Percentiles rank a stretch among this genome's conserved stretches.
These are phyloP conservation scores for Triticum timopheevii DNA, from an alignment of 176 grass and related monocot species.

Conservation along the genomic window DNA sequence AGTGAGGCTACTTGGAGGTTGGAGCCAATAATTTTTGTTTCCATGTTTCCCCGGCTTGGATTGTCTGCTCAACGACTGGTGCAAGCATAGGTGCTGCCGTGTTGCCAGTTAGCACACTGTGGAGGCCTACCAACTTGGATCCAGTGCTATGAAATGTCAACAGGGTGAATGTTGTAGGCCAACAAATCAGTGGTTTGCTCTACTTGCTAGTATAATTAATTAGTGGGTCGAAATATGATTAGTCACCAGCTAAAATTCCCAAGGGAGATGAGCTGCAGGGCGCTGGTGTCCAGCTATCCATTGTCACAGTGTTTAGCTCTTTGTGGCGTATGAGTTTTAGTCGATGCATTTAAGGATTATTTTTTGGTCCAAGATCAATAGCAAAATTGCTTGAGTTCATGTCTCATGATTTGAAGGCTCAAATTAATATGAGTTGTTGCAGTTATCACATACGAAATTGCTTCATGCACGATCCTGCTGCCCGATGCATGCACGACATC, in stretches of 20 bases:
- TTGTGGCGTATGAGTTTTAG: not conserved
- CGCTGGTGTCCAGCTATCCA: not conserved
- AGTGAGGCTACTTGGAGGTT: constrained; percentile 45
- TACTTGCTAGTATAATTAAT: not conserved
- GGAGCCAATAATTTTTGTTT: constrained; percentile 48
- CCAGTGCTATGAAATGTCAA: not conserved
- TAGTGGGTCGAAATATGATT: not conserved
- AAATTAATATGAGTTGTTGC: no score
- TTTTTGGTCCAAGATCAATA: not conserved
- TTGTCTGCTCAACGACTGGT: constrained; percentile 26
- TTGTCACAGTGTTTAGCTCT: not conserved
- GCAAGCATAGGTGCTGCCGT: constrained; percentile 17
- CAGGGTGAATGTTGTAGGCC: not conserved
- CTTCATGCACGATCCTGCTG: no score
- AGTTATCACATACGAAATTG: no score
- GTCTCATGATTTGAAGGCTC: no score
- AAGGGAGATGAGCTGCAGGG: not conserved
- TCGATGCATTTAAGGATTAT: not conserved
- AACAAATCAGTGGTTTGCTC: not conserved
- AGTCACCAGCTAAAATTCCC: not conserved
- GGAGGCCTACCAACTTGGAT: not conserved
- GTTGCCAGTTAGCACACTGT: not conserved
- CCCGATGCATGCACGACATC: no score
- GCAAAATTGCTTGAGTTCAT: not conserved
- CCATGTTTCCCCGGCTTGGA: constrained; percentile 48